phyloP scores from a whole-genome alignment of 768 basidiomycete genomes.

The Clitopilus hobsonii region DNA sequence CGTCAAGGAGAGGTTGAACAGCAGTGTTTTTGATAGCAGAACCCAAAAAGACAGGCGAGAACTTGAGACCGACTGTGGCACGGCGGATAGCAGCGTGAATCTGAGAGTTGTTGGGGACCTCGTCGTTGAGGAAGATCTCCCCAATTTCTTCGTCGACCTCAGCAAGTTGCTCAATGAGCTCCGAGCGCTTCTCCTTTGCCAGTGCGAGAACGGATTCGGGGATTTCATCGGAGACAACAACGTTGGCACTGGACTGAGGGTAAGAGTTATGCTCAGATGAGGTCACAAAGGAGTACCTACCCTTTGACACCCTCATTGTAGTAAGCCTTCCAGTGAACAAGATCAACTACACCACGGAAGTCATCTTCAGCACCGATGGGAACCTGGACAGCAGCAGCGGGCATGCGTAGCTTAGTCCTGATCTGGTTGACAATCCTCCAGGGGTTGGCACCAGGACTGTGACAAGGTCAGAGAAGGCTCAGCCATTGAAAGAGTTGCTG shows the following conservation, averaged over 20 bases:
- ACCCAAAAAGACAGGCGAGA: conserved; percentile 95
- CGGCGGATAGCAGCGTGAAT: conserved; percentile 85
- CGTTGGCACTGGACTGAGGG: conserved; percentile 48
- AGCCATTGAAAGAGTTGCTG: neutral
- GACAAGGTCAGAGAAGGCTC: neutral
- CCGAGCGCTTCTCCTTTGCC: conserved; percentile 79
- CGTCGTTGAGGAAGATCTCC: conserved; percentile 85
- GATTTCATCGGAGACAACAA: conserved; percentile 84
- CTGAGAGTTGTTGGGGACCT: conserved; percentile 65
- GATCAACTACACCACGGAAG: conserved; percentile 88
- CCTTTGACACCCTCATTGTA: conserved; percentile 96
- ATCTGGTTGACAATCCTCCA: conserved; percentile 94
- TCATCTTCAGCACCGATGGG: conserved; percentile 90
- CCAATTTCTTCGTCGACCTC: conserved; percentile 96
- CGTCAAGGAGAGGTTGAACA: conserved; percentile 91
- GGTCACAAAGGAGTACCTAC: conserved; percentile 43
- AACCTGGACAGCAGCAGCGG: conserved; percentile 93
- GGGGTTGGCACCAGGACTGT: conserved; percentile 92
- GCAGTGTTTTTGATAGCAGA: conserved; percentile 97
- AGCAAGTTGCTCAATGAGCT: conserved; percentile 92
- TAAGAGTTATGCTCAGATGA: neutral
- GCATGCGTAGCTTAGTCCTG: conserved; percentile 83
- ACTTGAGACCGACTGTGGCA: conserved; percentile 81
- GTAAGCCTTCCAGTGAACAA: conserved; percentile 90
- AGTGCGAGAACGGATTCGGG: conserved; percentile 70